Percentiles rank a stretch among this genome's conserved stretches.
phyloP scores from a whole-genome alignment of 805 yeast genomes.

The Limtongia smithiae region DNA sequence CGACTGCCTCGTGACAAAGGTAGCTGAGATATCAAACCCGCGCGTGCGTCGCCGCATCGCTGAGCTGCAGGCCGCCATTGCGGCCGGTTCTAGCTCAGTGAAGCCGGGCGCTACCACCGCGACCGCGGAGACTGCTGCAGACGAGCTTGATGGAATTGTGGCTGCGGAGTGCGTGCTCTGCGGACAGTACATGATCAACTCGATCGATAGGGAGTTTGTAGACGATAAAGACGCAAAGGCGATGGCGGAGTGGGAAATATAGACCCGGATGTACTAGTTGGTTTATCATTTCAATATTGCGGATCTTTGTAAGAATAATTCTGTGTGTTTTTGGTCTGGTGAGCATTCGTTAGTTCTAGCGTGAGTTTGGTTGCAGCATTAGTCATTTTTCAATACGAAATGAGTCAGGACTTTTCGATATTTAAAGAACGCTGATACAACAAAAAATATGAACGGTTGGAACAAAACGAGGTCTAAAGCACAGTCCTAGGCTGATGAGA shows the following conservation, averaged over 20 bases:
- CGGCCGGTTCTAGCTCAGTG: constrained; percentile 17
- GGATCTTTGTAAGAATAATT: no score
- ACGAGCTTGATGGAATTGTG: constrained; percentile 53
- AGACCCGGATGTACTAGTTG: not conserved
- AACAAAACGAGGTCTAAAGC: no score
- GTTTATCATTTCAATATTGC: not conserved
- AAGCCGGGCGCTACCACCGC: constrained; percentile 2
- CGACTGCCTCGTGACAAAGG: constrained; percentile 71
- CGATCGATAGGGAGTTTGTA: constrained; percentile 62
- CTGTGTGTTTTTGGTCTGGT: no score
- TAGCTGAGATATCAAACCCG: constrained; percentile 62
- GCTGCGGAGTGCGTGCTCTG: constrained; percentile 70
- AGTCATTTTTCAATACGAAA: no score
- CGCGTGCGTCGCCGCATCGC: constrained; percentile 60
- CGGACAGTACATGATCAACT: constrained; percentile 66
- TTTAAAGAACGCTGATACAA: no score
- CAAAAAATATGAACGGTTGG: no score
- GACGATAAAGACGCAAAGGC: constrained; percentile 32
- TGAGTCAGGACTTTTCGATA: no score
- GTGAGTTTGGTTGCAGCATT: no score
- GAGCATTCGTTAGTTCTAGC: no score
- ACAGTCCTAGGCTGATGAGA: no score
- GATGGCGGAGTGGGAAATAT: constrained; percentile 22
- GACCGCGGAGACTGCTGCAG: constrained; percentile 22
- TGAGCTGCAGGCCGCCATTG: constrained; percentile 43